Evolutionary conservation across 2,329 filamentous ascomycete species (phyloP), one percentile per base, ranked within the genome.

Genomic region (Calonectria hawksworthii): DNA sequence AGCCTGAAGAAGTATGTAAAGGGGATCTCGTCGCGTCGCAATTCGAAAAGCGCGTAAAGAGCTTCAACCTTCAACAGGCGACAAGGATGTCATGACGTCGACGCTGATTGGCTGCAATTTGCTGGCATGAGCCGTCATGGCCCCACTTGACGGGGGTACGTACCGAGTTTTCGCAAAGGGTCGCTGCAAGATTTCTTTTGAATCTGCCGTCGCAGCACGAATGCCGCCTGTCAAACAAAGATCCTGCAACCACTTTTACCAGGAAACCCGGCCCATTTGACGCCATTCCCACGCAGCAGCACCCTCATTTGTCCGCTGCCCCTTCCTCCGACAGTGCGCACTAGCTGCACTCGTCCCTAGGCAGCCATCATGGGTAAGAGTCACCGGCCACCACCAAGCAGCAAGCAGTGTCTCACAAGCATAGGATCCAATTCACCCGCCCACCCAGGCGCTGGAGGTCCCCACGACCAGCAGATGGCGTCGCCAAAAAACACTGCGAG

Each of bases 341-440:
- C 30, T 56, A 6, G 11, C 50, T 54, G 69, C 77, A 72, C 70
- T 77, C 66, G 71, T 67, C 32, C 10, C 34, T 69, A 66, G 61
- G 41, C 30, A 68, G 10, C 14, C 59, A 74, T n/a, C n/a, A 81
- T 81, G 80, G 78, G 80, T 79, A 81, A 80, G 76, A 28, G 36
- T 41, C 56, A 10, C 23, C 36, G 14, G 56, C n/a, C 14, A 41
- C 36, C 14, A 10, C 1, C n/a, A n/a, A n/a, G 38, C 8, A 26
- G 30, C 2, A 28, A 34, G 34, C 76, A 77, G 64, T 32, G 72
- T 70, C 77, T 80, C 72, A 79, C 77, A 68, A 50, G 65, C 68
- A 59, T 69, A 79, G 78, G 61, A 75, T 71, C 72, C 67, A 71
- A 71, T 64, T 72, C 73, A 50, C 50, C 71, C 30, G 66, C 69